phyloP scores from a whole-genome alignment of 305 asterid species.

The Fraxinus paxiana region DNA sequence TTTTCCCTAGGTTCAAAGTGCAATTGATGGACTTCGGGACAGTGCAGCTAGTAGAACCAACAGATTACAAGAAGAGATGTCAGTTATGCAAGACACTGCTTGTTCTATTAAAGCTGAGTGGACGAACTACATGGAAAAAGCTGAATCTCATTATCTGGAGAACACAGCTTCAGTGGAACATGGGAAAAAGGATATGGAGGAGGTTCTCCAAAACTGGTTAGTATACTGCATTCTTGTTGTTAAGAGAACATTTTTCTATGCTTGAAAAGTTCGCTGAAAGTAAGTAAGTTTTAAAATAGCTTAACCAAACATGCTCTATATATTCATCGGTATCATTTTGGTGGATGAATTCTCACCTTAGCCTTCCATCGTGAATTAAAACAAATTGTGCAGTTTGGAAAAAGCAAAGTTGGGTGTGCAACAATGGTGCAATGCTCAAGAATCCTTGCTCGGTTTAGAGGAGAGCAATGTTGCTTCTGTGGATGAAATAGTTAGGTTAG shows the following conservation, averaged over 20 bases:
- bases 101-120: conserved; percentile 54
- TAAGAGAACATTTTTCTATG: conserved; percentile 20
- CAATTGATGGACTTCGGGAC: conserved; percentile 55
- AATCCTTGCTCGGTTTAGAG: conserved; percentile 60
- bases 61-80: conserved; percentile 51
- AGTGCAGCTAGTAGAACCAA: conserved; percentile 45
- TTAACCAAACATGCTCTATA: neutral
- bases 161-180: conserved; percentile 52
- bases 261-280: conserved; percentile 21
- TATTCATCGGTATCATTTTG: neutral
- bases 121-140: conserved; percentile 40
- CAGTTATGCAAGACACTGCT: conserved; percentile 47
- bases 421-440: conserved; percentile 84
- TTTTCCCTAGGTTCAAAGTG: conserved; percentile 53
- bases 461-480: conserved; percentile 46
- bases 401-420: conserved; percentile 78
- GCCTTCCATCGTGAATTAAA: neutral
- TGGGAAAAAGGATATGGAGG: conserved; percentile 50
- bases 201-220: conserved; percentile 59
- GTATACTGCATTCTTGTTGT: neutral
- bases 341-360: neutral
- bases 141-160: conserved; percentile 44
- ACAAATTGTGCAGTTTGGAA: conserved; percentile 57
- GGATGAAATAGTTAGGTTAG: conserved; percentile 33
- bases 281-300: neutral